Percentiles rank a stretch among this genome's conserved stretches.
Evolutionary conservation across 179 eudicot species (phyloP).

Genomic region (Kewa caespitosa): DNA sequence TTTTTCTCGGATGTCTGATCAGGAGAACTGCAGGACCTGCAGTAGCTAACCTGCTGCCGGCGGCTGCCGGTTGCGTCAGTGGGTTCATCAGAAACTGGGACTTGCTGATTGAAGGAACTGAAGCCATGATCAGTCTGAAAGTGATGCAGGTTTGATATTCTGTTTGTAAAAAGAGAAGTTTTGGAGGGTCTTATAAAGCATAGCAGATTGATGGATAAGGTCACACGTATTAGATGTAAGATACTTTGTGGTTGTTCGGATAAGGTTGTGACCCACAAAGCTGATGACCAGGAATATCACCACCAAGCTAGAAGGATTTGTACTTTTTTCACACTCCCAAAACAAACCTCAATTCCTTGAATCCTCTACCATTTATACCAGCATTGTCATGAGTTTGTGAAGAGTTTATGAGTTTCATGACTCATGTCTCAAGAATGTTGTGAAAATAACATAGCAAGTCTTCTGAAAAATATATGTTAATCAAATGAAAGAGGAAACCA

Average conservation of each 20-base stretch:
- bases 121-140: conserved; percentile 37
- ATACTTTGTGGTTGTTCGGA: conserved; percentile 21
- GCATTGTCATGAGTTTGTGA: no score
- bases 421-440: no score
- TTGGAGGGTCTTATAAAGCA: not conserved
- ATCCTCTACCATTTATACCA: no score
- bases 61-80: conserved; percentile 16
- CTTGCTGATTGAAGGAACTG: conserved; percentile 29
- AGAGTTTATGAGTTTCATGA: no score
- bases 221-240: conserved; percentile 31
- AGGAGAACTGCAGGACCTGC: conserved; percentile 8
- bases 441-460: no score
- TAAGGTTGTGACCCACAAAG: conserved; percentile 38
- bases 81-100: conserved; percentile 29
- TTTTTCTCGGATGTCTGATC: conserved; percentile 21
- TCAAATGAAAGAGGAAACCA: no score
- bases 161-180: not conserved
- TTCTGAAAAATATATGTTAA: no score
- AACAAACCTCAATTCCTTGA: no score
- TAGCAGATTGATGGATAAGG: conserved; percentile 31
- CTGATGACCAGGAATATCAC: not conserved
- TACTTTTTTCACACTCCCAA: no score
- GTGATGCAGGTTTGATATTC: not conserved
- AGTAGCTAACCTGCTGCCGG: conserved; percentile 3
- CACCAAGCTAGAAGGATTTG: no score